Evolutionary conservation across 2,329 filamentous ascomycete genomes (phyloP), one percentile per base, ranked within the genome.

Genomic region (Fusarium nelsonii): DNA sequence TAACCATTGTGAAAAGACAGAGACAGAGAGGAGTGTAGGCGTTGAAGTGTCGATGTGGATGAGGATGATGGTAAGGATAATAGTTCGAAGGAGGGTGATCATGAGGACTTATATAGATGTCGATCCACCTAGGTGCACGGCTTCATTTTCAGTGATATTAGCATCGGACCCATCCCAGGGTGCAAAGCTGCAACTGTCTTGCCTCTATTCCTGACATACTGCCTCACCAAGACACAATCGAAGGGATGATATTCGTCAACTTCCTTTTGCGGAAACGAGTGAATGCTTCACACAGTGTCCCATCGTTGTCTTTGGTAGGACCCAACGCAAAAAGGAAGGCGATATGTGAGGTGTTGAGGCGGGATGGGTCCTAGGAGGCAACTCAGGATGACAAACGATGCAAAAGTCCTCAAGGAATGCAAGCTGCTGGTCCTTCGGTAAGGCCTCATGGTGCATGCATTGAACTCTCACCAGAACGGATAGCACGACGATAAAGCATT

Each of bases 1-100:
- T 76, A 30, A 77, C 70, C 76, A 78, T 78, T 64, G 44, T 72
- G 66, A 65, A 54, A 37, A 40, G 37, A 39, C 15, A 45, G 18
- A 36, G 26, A 23, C 26, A 34, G 52, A 58, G 40, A 43, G 34
- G 28, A 54, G 43, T 59, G 52, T 14, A 34, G 52, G 63, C 60
- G 34, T 28, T 67, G 51, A 41, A 52, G 54, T 65, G 58, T 43
- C 49, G 63, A 54, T 51, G 66, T 43, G 14, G 45, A 44, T 36
- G 46, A 54, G 41, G 56, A 60, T 49, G 55, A 61, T 63, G 62
- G 63, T 45, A 50, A 66, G 40, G 50, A 26, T 52, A 36, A 14
- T 34, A 7, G n/a, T 15, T 28, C 14, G 15, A 32, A 56, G 37
- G 49, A 36, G 63, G 65, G 55, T 40, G 37, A 23, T 45, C 16